Evolutionary conservation across 2,329 filamentous ascomycete species (phyloP).

Genomic region (Cercospora sp.): DNA sequence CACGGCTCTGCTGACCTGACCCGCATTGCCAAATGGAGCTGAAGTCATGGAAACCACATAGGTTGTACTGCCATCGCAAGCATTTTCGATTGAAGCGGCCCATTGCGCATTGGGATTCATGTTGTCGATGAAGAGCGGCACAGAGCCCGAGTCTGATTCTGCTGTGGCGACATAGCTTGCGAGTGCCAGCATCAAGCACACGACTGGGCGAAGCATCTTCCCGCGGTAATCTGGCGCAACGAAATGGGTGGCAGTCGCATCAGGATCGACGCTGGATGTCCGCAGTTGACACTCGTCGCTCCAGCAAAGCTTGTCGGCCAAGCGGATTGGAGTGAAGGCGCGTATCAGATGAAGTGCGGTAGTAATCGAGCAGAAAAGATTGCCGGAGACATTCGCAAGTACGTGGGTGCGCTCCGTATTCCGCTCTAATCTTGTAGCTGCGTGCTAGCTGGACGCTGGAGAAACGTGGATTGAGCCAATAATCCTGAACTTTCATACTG

Average conservation of each 20-base stretch:
- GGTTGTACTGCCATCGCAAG: conserved; percentile 29
- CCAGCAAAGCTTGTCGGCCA: neutral
- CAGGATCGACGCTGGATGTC: neutral
- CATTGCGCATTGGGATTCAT: conserved; percentile 28
- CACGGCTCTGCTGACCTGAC: conserved; percentile 12
- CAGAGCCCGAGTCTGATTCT: conserved; percentile 2
- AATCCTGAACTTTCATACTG: neutral
- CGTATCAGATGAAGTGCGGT: neutral
- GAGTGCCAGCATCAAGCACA: neutral
- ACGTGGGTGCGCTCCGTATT: neutral
- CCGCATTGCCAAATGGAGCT: conserved; percentile 21
- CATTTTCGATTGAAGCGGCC: conserved; percentile 30
- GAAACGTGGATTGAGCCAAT: neutral
- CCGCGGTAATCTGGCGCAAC: neutral
- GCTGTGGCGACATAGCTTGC: neutral
- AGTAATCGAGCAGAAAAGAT: neutral
- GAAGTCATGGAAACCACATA: conserved; percentile 30
- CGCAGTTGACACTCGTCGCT: neutral
- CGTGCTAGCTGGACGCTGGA: neutral
- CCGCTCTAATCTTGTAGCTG: neutral
- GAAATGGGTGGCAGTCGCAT: neutral
- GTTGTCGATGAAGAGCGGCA: conserved; percentile 31
- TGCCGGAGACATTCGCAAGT: neutral
- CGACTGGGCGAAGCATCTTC: neutral
- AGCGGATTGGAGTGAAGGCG: neutral